These are phyloP conservation scores for Cyberlindnera mississippiensis DNA, from an alignment of 805 yeast species.

Conservation along the genomic window DNA sequence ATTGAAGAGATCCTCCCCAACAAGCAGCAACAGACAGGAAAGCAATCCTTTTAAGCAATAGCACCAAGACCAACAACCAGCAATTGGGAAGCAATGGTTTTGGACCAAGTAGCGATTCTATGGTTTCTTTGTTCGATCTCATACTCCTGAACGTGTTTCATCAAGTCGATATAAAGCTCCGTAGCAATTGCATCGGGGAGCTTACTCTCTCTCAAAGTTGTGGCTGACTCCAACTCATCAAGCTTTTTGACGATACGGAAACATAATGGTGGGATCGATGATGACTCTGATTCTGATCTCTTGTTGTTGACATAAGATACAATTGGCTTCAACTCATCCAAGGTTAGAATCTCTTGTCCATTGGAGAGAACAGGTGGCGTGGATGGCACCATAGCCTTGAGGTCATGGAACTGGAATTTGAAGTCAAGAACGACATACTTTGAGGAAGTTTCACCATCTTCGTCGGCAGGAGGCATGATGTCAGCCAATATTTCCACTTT, in stretches of 20 bases:
- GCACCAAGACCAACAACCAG: slow-evolving; percentile 57
- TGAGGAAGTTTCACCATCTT: slow-evolving; percentile 24
- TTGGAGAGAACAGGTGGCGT: slow-evolving; percentile 48
- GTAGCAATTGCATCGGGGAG: slow-evolving; percentile 48
- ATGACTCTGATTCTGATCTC: slow-evolving; percentile 26
- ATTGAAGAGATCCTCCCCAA: background rate
- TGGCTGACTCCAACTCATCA: slow-evolving; percentile 39
- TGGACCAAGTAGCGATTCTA: slow-evolving; percentile 54
- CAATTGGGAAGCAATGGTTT: slow-evolving; percentile 54
- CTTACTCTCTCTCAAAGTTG: slow-evolving; percentile 38
- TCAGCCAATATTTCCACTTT: slow-evolving; percentile 68
- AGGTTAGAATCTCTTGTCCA: slow-evolving; percentile 51
- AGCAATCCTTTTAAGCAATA: slow-evolving; percentile 36
- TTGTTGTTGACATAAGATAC: slow-evolving; percentile 56
- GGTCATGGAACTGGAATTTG: slow-evolving; percentile 58
- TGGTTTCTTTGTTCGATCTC: slow-evolving; percentile 41
- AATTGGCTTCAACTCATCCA: slow-evolving; percentile 57
- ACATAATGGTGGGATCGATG: slow-evolving; percentile 28
- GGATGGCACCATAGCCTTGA: slow-evolving; percentile 52
- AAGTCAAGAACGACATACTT: slow-evolving; percentile 66
- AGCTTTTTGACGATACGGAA: slow-evolving; percentile 45
- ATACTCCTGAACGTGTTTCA: slow-evolving; percentile 50
- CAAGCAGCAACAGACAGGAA: background rate
- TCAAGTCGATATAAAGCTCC: slow-evolving; percentile 54
- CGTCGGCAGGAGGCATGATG: slow-evolving; percentile 60